These are phyloP conservation scores for Tuber borchii DNA, from an alignment of 495 filamentous ascomycete species.

Conservation along the genomic window DNA sequence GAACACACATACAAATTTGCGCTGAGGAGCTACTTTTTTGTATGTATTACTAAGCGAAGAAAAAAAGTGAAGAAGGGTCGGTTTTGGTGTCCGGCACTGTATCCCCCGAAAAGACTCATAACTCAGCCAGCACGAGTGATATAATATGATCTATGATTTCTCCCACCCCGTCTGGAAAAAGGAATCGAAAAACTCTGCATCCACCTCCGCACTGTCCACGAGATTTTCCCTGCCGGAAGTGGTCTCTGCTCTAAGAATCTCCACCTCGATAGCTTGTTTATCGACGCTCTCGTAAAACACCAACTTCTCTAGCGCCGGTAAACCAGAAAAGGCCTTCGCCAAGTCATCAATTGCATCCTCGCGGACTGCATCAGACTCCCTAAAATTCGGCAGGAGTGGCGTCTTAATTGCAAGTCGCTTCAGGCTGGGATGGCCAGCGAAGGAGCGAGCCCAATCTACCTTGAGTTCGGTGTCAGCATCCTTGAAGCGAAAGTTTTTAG, in stretches of 20 bases:
- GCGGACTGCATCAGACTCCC: conserved; percentile 5
- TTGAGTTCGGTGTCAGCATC: conserved; percentile 9
- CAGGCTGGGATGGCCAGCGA: conserved; percentile 21
- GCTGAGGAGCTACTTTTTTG: conserved; percentile 1
- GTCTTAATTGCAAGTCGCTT: conserved; percentile 23
- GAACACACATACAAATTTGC: not conserved
- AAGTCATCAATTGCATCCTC: conserved; percentile 18
- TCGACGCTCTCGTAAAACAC: conserved; percentile 22
- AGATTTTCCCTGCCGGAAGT: conserved; percentile 18
- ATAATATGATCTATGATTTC: conserved; percentile 1
- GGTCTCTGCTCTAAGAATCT: conserved; percentile 21
- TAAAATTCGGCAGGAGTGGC: conserved; percentile 14
- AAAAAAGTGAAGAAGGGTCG: not conserved
- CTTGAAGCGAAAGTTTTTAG: not conserved
- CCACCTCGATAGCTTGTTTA: conserved; percentile 17
- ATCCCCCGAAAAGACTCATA: not conserved
- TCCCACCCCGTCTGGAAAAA: conserved; percentile 36
- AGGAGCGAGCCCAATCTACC: conserved; percentile 29
- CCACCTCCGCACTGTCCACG: conserved; percentile 16
- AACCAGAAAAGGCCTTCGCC: conserved; percentile 13
- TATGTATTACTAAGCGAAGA: conserved; percentile 10
- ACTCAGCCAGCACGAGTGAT: not conserved
- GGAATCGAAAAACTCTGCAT: conserved; percentile 25
- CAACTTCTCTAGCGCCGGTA: conserved; percentile 22
- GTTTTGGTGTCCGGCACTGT: not conserved